Conservation (phyloP, 352 stramenopile genomes). For the Lagenidium giganteum region DNA sequence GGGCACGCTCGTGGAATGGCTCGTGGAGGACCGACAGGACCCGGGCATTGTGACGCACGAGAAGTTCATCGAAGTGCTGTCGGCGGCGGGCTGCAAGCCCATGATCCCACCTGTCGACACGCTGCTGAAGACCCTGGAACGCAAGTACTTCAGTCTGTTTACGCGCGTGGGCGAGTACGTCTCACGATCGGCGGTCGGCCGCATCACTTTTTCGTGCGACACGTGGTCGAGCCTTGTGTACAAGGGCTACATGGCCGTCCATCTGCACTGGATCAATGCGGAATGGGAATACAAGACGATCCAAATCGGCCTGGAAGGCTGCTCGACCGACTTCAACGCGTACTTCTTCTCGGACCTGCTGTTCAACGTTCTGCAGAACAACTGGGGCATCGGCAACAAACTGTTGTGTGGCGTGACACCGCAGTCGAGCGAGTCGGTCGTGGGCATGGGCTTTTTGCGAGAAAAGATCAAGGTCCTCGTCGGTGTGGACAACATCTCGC, state of each 20-base stretch:
- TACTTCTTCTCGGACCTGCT: slow-evolving; percentile 80
- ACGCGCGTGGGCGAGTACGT: slow-evolving; percentile 70
- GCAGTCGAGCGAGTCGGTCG: slow-evolving; percentile 44
- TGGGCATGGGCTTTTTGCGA: slow-evolving; percentile 71
- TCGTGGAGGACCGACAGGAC: slow-evolving; percentile 70
- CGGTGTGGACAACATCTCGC: slow-evolving; percentile 67
- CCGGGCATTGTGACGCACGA: slow-evolving; percentile 55
- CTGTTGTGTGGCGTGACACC: slow-evolving; percentile 68
- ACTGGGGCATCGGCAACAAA: slow-evolving; percentile 69
- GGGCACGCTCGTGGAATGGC: slow-evolving; percentile 61
- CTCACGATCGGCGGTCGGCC: slow-evolving; percentile 57
- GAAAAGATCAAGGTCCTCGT: slow-evolving; percentile 79
- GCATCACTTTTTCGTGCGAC: slow-evolving; percentile 75
- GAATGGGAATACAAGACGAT: slow-evolving; percentile 85
- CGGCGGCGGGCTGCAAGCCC: slow-evolving; percentile 38
- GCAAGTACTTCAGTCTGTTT: slow-evolving; percentile 72
- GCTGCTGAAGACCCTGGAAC: slow-evolving; percentile 64
- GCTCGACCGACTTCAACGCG: slow-evolving; percentile 55
- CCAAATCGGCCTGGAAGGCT: slow-evolving; percentile 69
- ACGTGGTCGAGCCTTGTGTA: slow-evolving; percentile 66
- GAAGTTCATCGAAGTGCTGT: slow-evolving; percentile 65
- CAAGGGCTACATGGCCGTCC: slow-evolving; percentile 72
- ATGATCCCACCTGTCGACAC: slow-evolving; percentile 41
- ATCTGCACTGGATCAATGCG: slow-evolving; percentile 81
- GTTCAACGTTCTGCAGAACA: slow-evolving; percentile 77